Evolutionary conservation across 768 basidiomycete genomes (phyloP), one percentile per base, ranked within the genome.

Genomic region (Xerocomellus chrysenteron): DNA sequence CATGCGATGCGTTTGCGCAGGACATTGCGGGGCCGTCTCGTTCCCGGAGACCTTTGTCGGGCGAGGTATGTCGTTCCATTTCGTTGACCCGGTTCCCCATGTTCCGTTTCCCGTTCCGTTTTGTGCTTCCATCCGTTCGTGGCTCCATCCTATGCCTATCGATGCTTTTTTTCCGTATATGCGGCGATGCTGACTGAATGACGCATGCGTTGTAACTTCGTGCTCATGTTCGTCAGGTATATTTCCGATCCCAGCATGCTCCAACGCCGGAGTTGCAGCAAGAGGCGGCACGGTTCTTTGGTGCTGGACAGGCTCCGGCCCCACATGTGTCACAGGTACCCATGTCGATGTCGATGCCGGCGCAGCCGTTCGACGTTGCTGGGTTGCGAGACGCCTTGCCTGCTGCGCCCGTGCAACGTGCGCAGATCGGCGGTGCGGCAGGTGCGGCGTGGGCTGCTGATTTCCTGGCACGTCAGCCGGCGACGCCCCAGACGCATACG

Each of bases 281-380:
- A 68, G 90, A 91, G 65, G 88, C 86, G 5, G 78, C 85, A 16
- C 81, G 75, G 41, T 92, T 93, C 76, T 90, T 92, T 68, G 75
- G 79, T 36, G 56, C 57, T 14, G 58, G 53, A 21, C 21, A 21
- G 21, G 21, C 21, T 35, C 69, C 63, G 60, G 70, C 56, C n/a
- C 64, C 56, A 54, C 76, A 77, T 21, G 39, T 41, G 9, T 36
- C 53, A 21, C 59, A 62, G 49, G 44, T 60, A 12, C 37, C 57
- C 14, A 19, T 37, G 39, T 13, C 61, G 33, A 61, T 77, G 33
- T 45, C 75, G n/a, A 55, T 71, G 1, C 73, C 60, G 30, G 58
- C 74, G 24, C 60, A 75, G 26, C 60, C 81, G 3, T 90, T 86
- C 65, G 85, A 91, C 62, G 65, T 91, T 5, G 77, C 82, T 48